These are phyloP conservation scores for Arthroderma uncinatum DNA, from an alignment of 2,329 filamentous ascomycete species.

Conservation along the genomic window DNA sequence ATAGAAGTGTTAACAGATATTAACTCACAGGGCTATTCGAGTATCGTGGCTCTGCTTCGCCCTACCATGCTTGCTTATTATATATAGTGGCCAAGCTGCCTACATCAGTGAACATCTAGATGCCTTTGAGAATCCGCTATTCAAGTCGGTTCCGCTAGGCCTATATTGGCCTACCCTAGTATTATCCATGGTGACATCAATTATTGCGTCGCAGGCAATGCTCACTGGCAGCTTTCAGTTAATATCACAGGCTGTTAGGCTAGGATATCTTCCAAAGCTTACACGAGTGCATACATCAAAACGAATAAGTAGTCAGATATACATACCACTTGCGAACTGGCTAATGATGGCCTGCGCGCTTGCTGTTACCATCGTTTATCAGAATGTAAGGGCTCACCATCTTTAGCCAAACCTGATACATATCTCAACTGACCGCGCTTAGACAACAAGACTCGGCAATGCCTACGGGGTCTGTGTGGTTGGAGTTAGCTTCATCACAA, in stretches of 20 bases:
- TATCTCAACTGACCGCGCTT: not conserved
- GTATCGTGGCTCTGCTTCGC: conserved; percentile 59
- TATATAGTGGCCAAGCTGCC: conserved; percentile 63
- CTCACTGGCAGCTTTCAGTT: conserved; percentile 65
- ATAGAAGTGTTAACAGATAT: conserved; percentile 4
- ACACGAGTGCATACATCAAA: conserved; percentile 60
- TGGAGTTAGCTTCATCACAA: conserved; percentile 67
- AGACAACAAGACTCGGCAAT: conserved; percentile 58
- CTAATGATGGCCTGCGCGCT: conserved; percentile 64
- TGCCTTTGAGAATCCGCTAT: conserved; percentile 63
- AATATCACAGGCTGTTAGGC: conserved; percentile 60
- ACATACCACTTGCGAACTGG: conserved; percentile 67
- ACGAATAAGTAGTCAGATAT: conserved; percentile 62
- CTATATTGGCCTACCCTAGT: conserved; percentile 58
- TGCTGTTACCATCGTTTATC: conserved; percentile 63
- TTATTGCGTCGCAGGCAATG: conserved; percentile 68
- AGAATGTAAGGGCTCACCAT: conserved; percentile 37
- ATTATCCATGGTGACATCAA: conserved; percentile 56
- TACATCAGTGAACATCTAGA: conserved; percentile 51
- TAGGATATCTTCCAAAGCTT: conserved; percentile 65
- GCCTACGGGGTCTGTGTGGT: conserved; percentile 73
- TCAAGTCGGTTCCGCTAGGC: conserved; percentile 55
- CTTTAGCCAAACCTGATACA: not conserved
- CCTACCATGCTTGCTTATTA: conserved; percentile 51
- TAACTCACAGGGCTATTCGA: conserved; percentile 49